These are phyloP conservation scores for Pinus albicaulis DNA, from an alignment of 75 land plant species.

Conservation along the genomic window DNA sequence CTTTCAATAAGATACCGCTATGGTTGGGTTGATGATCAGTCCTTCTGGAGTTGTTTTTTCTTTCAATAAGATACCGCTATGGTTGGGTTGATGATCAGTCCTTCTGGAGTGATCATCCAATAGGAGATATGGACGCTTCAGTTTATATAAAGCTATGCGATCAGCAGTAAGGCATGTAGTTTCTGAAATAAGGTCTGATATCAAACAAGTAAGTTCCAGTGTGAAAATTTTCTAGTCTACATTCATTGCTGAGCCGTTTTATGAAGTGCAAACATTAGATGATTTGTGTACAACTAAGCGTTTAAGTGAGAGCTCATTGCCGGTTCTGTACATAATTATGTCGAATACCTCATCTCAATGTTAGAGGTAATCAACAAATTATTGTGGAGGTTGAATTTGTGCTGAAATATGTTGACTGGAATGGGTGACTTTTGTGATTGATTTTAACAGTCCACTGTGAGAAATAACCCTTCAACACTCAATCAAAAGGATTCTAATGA, in stretches of 20 bases:
- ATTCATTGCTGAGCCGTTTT: neutral
- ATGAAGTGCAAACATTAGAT: neutral
- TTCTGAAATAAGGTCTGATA: conserved; percentile 60
- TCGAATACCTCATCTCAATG: neutral
- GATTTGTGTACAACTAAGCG: neutral
- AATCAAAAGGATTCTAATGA: conserved; percentile 7
- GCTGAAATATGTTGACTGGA: neutral
- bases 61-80: too few species aligned
- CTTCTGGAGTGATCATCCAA: conserved; percentile 52
- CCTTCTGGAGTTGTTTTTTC: too few species aligned
- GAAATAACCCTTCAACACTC: neutral
- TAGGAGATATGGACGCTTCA: conserved; percentile 46
- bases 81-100: too few species aligned
- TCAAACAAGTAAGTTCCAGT: conserved; percentile 46
- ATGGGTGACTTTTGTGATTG: neutral
- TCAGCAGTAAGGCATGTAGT: conserved; percentile 80
- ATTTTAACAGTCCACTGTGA: neutral
- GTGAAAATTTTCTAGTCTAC: neutral
- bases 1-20: neutral
- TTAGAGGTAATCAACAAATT: neutral
- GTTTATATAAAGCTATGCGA: conserved; percentile 67
- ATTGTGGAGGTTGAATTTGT: neutral
- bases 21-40: neutral
- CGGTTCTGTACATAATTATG: neutral
- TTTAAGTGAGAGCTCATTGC: neutral